Evolutionary conservation across 2,329 filamentous ascomycete genomes (phyloP).

Genomic region (Botrytis paeoniae): DNA sequence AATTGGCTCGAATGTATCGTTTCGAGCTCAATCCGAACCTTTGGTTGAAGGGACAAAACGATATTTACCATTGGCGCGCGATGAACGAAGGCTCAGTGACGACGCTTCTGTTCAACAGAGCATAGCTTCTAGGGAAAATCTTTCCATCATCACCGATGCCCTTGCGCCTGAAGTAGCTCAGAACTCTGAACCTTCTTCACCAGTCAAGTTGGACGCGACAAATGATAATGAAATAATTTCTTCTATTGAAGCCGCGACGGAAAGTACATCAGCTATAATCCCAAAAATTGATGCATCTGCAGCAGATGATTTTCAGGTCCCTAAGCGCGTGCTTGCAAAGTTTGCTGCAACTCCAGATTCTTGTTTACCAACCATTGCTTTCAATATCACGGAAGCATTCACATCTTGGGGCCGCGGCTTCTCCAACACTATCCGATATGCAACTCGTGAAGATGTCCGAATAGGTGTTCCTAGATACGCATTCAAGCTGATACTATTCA

Average conservation of each 20-base stretch:
- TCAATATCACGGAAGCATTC: conserved; percentile 64
- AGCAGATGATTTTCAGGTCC: conserved; percentile 32
- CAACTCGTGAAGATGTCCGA: conserved; percentile 59
- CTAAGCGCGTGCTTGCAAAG: conserved; percentile 56
- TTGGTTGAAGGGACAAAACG: conserved; percentile 28
- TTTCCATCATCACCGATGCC: conserved; percentile 21
- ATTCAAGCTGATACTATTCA: conserved; percentile 74
- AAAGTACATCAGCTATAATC: not conserved
- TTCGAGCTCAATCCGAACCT: conserved; percentile 33
- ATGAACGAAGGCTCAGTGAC: conserved; percentile 32
- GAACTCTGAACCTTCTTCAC: not conserved
- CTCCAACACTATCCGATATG: conserved; percentile 66
- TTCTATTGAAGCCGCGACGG: not conserved
- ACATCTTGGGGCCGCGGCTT: conserved; percentile 74
- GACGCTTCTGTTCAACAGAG: conserved; percentile 11
- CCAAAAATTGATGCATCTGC: conserved; percentile 18
- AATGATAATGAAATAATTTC: not conserved
- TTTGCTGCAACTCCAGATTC: conserved; percentile 66
- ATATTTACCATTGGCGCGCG: conserved; percentile 33
- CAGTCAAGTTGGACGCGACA: not conserved
- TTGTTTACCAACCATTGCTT: conserved; percentile 56
- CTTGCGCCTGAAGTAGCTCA: conserved; percentile 18
- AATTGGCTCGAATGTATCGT: conserved; percentile 25
- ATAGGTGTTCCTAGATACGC: conserved; percentile 70
- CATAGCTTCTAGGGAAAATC: conserved; percentile 15